Percentiles rank a stretch among this genome's conserved stretches.
phyloP scores from a whole-genome alignment of 306 rosid species.

The Sechiopsis laciniata region DNA sequence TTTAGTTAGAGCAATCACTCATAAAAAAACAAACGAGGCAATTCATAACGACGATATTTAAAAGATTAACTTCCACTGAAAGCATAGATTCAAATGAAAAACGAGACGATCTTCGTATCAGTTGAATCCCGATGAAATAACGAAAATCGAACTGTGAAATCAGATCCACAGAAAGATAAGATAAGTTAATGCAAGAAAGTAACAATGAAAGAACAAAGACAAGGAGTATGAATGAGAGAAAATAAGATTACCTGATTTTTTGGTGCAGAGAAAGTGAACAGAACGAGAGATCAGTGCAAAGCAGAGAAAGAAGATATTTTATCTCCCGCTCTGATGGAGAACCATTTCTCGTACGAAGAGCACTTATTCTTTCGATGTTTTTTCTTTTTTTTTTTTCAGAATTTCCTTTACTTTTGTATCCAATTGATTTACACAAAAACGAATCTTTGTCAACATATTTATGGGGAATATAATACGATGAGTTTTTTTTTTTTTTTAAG shows the following conservation, averaged over 20 bases:
- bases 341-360: not conserved
- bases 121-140: not conserved
- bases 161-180: constrained; percentile 1
- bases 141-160: not conserved
- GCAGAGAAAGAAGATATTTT: not conserved
- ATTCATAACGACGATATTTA: too few species aligned
- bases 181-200: too few species aligned
- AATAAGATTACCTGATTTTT: not conserved
- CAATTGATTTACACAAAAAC: not conserved
- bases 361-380: too few species aligned
- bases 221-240: not conserved
- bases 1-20: constrained; percentile 9
- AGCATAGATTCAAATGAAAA: constrained; percentile 4
- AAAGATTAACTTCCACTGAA: constrained; percentile 3
- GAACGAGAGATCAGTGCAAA: not conserved
- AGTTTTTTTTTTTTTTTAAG: too few species aligned
- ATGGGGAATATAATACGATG: too few species aligned
- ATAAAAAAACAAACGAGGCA: not conserved
- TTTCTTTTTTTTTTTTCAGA: too few species aligned
- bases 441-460: not conserved
- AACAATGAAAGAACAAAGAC: not conserved
- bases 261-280: not conserved
- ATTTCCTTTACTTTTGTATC: not conserved
- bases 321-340: constrained; percentile 7
- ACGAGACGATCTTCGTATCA: not conserved